Base-by-base conservation (phyloP, 164 flowering plant species). In the Piper longum region DNA sequence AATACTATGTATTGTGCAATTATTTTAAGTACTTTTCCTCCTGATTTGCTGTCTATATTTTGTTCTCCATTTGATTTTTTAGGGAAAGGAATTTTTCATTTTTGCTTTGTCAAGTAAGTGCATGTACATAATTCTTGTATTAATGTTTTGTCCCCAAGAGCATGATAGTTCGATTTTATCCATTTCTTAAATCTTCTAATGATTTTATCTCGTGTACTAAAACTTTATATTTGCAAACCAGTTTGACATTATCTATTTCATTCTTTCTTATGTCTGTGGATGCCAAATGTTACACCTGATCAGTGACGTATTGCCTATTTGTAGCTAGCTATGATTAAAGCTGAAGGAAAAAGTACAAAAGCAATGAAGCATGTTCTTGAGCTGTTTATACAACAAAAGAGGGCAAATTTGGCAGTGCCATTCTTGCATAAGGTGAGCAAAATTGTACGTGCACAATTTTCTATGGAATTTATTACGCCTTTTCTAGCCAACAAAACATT, bases 341-440 rank as follows among this genome's bases (percentile, higher is more conserved):
- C 52, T 14, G 13, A 26, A 6, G 60, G 60, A 7, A 57, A 57
- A 11, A 41, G 36, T 57, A 41, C 41, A 16, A 13, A 41, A 36
- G 41, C 26, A 41, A 13, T 57, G 26, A 57, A 57, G 16, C 41
- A 18, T 26, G 60, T 9, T 7, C 41, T 57, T 36, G 60, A 57
- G 41, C 60, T 36, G 42, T 57, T 57, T 41, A 57, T 57, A 0
- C 60, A 57, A 11, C 60, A 36, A 26, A 57, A 57, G 60, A 57
- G 60, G 36, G 60, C 60, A 26, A 57, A 5, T 36, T 57, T 36
- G 7, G 41, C 60, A 8, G 8, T 16, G 12, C 36, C 16, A 26
- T 14, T 41, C 39, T 57, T 57, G 36, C 14, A 57, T 16, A 41
- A 26, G 60, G 60, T 57, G 2, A 11, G 41, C 13, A 41, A 57